Conservation (phyloP, 2,329 filamentous ascomycete species). For the Fusarium kyushuense region DNA sequence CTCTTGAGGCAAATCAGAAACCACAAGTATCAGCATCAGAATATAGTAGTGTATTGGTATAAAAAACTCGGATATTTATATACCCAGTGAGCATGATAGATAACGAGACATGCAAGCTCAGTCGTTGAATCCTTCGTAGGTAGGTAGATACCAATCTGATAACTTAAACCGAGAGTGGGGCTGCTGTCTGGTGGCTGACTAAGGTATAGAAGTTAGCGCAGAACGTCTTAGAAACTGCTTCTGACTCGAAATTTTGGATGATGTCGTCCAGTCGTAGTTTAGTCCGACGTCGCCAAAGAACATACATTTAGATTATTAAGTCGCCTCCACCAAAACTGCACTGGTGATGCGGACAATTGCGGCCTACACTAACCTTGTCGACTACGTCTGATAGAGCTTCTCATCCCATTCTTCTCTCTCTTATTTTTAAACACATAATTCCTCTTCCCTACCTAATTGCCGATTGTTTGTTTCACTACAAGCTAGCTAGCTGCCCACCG, state of each 20-base stretch:
- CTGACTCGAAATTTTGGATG: conserved; percentile 48
- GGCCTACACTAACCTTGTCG: conserved; percentile 33
- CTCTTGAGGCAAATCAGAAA: background rate
- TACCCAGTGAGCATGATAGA: background rate
- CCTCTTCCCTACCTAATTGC: conserved; percentile 37
- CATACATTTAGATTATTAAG: conserved; percentile 46
- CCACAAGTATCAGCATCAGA: background rate
- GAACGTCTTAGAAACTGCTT: conserved; percentile 42
- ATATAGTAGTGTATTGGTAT: background rate
- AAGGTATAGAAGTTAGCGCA: conserved; percentile 12
- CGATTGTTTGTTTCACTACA: conserved; percentile 15
- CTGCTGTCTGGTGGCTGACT: conserved; percentile 27
- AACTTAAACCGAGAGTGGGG: conserved; percentile 34
- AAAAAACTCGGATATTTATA: background rate
- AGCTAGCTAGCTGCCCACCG: conserved; percentile 42
- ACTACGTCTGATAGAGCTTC: conserved; percentile 26
- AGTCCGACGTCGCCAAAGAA: conserved; percentile 47
- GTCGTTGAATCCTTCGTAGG: conserved; percentile 23
- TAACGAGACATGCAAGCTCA: conserved; percentile 27
- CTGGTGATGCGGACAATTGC: conserved; percentile 52
- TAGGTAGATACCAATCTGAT: conserved; percentile 32
- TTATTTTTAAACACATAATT: conserved; percentile 14
- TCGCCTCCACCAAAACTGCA: conserved; percentile 46
- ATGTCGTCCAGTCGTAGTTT: conserved; percentile 44
- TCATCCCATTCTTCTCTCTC: conserved; percentile 4